Percentiles rank a stretch among this genome's conserved stretches.
Conservation (phyloP, 805 yeast species). For the Candida schatavii region DNA sequence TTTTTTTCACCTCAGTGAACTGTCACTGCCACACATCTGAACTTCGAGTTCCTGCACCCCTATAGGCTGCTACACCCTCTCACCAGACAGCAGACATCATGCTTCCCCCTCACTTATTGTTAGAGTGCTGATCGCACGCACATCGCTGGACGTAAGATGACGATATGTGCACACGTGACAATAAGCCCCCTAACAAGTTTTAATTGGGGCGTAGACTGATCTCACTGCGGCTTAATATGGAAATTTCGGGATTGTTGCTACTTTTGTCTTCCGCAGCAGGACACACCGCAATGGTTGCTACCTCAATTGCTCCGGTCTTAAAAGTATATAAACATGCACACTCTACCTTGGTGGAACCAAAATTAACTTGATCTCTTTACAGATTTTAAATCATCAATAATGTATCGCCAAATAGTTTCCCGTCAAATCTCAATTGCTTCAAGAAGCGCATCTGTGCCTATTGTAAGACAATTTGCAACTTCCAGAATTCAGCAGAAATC, state of each 20-base stretch:
- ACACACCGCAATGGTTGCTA: constrained; percentile 1
- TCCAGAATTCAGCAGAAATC: constrained; percentile 12
- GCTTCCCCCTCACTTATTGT: too few species aligned
- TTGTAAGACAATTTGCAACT: background rate
- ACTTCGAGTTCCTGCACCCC: too few species aligned
- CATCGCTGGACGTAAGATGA: too few species aligned
- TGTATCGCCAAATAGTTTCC: constrained; percentile 4
- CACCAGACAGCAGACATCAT: too few species aligned
- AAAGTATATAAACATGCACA: background rate
- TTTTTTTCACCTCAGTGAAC: too few species aligned
- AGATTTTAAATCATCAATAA: background rate
- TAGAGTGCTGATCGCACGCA: too few species aligned
- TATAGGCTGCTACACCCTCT: too few species aligned
- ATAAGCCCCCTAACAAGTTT: background rate
- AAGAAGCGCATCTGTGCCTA: background rate
- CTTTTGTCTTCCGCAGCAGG: too few species aligned
- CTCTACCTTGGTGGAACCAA: background rate
- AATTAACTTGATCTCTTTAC: background rate
- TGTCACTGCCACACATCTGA: too few species aligned
- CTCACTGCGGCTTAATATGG: background rate
- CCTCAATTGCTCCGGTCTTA: too few species aligned
- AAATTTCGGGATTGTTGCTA: background rate
- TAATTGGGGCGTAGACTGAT: background rate
- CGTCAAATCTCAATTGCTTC: background rate
- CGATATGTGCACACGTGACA: background rate